Percentiles rank a stretch among this genome's conserved stretches.
phyloP scores from a whole-genome alignment of 306 rosid species.

The Malus domestica region DNA sequence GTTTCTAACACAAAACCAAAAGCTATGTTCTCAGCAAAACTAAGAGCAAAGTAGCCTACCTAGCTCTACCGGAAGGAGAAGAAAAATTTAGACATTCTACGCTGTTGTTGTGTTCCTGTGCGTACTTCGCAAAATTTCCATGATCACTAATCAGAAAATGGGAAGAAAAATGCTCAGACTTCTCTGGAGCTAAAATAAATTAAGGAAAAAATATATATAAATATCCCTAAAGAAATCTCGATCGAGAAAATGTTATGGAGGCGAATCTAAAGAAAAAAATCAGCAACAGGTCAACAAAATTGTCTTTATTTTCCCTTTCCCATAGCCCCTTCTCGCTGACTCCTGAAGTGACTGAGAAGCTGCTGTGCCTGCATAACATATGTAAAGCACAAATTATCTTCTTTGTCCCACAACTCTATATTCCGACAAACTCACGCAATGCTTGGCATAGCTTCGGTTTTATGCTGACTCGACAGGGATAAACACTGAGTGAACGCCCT shows the following conservation, averaged over 20 bases:
- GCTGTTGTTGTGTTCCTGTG: constrained; percentile 12
- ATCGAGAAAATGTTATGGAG: not conserved
- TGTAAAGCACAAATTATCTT: not conserved
- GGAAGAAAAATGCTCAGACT: constrained; percentile 2
- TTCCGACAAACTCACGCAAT: not conserved
- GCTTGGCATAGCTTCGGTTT: not conserved
- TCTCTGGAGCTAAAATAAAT: constrained; percentile 21
- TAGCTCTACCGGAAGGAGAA: not conserved
- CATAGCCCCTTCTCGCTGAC: constrained; percentile 56
- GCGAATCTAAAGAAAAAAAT: constrained; percentile 10
- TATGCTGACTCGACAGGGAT: not conserved
- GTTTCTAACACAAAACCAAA: constrained; percentile 13
- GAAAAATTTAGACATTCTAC: constrained; percentile 4
- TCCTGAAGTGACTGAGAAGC: constrained; percentile 87
- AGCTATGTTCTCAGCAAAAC: constrained; percentile 19
- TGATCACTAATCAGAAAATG: constrained; percentile 9
- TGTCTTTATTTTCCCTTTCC: constrained; percentile 49
- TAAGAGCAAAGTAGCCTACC: constrained; percentile 12
- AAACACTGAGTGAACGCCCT: not conserved
- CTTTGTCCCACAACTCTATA: not conserved
- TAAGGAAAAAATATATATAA: constrained; percentile 36
- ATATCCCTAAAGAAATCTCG: constrained; percentile 7
- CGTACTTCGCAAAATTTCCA: not conserved
- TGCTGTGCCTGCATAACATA: constrained; percentile 70
- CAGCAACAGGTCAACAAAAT: constrained; percentile 21